A percentile compares a stretch with the other conserved stretches of the same genome.
Evolutionary conservation across 2,329 filamentous ascomycete genomes (phyloP).

Genomic region (Pestalotiopsis fici): DNA sequence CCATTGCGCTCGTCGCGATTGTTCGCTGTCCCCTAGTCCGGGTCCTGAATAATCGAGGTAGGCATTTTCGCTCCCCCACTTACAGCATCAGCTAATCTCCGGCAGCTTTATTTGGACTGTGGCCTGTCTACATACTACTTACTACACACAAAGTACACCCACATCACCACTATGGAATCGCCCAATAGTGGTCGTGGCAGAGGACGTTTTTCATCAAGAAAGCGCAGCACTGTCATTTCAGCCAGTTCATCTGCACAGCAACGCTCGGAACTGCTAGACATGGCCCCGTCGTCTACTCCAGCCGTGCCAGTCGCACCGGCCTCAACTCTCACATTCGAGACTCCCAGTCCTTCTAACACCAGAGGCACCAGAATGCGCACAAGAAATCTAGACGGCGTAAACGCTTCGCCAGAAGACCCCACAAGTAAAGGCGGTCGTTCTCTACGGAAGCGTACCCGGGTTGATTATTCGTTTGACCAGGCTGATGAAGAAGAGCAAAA

Average conservation of each 20-base stretch:
- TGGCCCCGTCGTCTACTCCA: slow-evolving; percentile 19
- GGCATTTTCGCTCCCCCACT: slow-evolving; percentile 26
- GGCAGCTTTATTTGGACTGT: slow-evolving; percentile 9
- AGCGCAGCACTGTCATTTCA: slow-evolving; percentile 24
- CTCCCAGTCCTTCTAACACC: slow-evolving; percentile 28
- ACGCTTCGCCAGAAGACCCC: slow-evolving; percentile 44
- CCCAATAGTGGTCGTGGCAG: slow-evolving; percentile 24
- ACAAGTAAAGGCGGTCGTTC: slow-evolving; percentile 60
- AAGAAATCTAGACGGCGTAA: slow-evolving; percentile 38
- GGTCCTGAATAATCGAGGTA: not conserved
- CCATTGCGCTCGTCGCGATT: not conserved
- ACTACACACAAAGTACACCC: not conserved
- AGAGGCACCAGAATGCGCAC: slow-evolving; percentile 45
- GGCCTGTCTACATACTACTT: not conserved
- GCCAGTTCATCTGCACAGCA: slow-evolving; percentile 20
- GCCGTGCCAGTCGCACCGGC: slow-evolving; percentile 16
- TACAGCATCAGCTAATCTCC: slow-evolving; percentile 30
- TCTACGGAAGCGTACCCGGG: slow-evolving; percentile 55
- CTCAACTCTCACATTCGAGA: slow-evolving; percentile 25
- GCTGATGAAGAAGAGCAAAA: slow-evolving; percentile 45
- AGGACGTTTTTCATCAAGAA: slow-evolving; percentile 23
- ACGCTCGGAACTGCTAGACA: slow-evolving; percentile 17
- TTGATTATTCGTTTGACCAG: slow-evolving; percentile 59
- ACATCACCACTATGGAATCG: slow-evolving; percentile 25
- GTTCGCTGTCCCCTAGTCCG: not conserved